Conservation (phyloP, 2,329 filamentous ascomycete species). For the Penicillium paneum region DNA sequence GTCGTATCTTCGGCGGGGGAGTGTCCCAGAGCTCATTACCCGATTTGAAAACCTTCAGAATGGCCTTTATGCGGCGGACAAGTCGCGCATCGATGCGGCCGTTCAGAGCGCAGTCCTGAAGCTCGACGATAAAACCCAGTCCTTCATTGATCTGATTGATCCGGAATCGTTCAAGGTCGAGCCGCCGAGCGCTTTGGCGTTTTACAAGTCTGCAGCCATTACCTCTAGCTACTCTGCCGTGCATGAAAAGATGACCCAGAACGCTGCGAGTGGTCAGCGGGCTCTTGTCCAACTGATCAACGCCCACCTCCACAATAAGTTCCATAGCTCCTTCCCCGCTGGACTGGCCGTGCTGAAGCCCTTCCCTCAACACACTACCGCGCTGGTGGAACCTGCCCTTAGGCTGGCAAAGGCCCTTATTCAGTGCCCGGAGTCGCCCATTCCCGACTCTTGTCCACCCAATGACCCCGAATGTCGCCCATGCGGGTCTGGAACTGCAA, state of each 20-base stretch:
- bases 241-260: constrained; percentile 57
- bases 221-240: constrained; percentile 65
- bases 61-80: constrained; percentile 70
- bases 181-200: constrained; percentile 66
- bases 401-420: constrained; percentile 72
- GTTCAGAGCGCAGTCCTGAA: constrained; percentile 60
- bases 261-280: constrained; percentile 59
- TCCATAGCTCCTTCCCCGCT: constrained; percentile 72
- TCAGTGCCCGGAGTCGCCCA: constrained; percentile 69
- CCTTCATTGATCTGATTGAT: constrained; percentile 61
- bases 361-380: constrained; percentile 68
- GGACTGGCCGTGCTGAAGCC: constrained; percentile 83
- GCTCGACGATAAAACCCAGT: constrained; percentile 56
- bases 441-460: constrained; percentile 77
- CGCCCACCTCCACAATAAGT: constrained; percentile 77
- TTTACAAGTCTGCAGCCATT: constrained; percentile 67
- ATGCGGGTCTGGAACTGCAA: constrained; percentile 65
- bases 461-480: constrained; percentile 71
- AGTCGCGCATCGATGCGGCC: constrained; percentile 60
- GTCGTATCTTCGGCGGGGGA: constrained; percentile 68
- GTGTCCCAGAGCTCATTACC: constrained; percentile 66
- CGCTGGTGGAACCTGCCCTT: constrained; percentile 66
- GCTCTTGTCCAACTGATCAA: constrained; percentile 74
- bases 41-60: constrained; percentile 69
- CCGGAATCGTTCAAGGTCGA: constrained; percentile 64